Evolutionary conservation across 2,329 filamentous ascomycete genomes (phyloP), one percentile per base, ranked within the genome.

Genomic region (Hypoxylon sp.): DNA sequence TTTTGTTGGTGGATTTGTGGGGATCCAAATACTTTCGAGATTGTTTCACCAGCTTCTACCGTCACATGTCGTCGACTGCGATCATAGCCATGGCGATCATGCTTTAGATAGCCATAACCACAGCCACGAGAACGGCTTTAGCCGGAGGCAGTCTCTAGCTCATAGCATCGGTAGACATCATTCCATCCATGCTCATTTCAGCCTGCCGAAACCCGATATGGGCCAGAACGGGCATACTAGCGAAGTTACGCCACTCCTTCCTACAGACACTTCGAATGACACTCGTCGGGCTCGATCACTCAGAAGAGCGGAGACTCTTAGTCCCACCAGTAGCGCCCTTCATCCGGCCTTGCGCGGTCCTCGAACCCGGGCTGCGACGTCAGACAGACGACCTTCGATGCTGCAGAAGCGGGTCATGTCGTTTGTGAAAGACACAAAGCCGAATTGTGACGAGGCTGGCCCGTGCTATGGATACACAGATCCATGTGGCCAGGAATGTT

Each of bases 31-130:
- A 50, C 76, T 94, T 22, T 94, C 92, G 7, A 85, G 91, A 51
- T 76, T 93, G 24, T 80, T 94, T 59, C 92, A 96, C 74, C 86
- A 85, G 33, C 87, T 89, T 70, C 89, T 94, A 74, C 92, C 92
- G 5, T 92, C 91, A 16, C 90, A 93, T 71, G 89, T 93, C 4
- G 91, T 94, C 57, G 91, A 92, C 74, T 96, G 92, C 78, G 91
- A 93, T 67, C 91, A 93, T 73, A 86, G 84, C 45, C 91, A 94
- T 72, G 83, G 87, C 11, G 89, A 89, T 18, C 79, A 83, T 65
- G 74, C 72, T 51, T 51, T 72, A 48, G 72, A 76, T 45, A 70
- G 71, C 30, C 74, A 77, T 63, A 48, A 65, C 12, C 73, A 75
- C 40, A 36, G 71, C 14, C 32, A 52, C 5, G 50, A 44, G 48